phyloP scores from a whole-genome alignment of 2,329 filamentous ascomycete species.

The Apiospora kogelbergensis region DNA sequence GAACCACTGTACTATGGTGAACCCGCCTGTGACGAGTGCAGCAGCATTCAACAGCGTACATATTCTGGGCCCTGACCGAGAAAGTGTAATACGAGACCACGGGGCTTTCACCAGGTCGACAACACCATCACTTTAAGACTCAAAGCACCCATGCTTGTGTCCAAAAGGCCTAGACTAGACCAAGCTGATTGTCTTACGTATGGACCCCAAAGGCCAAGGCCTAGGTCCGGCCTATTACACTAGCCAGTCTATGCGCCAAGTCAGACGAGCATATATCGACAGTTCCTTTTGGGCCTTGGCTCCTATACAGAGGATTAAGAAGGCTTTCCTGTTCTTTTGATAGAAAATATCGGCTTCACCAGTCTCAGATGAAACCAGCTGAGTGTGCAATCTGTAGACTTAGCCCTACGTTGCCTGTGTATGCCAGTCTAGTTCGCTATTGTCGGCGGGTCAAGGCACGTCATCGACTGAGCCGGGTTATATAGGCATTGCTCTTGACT shows the following conservation, averaged over 20 bases:
- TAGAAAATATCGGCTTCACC: background rate
- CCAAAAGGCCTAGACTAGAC: background rate
- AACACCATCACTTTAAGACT: background rate
- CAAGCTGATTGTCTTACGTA: background rate
- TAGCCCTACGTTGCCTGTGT: background rate
- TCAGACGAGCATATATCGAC: background rate
- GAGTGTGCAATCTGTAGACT: background rate
- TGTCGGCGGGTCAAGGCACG: background rate
- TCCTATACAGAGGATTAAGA: background rate
- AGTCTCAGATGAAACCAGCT: background rate
- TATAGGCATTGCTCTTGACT: background rate
- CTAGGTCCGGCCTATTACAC: background rate
- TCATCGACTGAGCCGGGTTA: background rate
- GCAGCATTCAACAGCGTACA: background rate
- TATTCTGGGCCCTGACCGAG: background rate
- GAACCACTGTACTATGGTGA: background rate
- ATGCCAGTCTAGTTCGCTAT: background rate
- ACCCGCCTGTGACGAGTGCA: background rate
- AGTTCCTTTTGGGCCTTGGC: background rate
- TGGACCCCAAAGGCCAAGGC: background rate
- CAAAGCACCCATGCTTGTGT: background rate
- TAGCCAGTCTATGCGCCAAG: background rate
- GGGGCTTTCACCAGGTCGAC: background rate
- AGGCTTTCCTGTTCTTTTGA: background rate
- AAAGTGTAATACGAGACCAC: background rate